phyloP scores from a whole-genome alignment of 1,139 yeast species.

The Pichia sp. region DNA sequence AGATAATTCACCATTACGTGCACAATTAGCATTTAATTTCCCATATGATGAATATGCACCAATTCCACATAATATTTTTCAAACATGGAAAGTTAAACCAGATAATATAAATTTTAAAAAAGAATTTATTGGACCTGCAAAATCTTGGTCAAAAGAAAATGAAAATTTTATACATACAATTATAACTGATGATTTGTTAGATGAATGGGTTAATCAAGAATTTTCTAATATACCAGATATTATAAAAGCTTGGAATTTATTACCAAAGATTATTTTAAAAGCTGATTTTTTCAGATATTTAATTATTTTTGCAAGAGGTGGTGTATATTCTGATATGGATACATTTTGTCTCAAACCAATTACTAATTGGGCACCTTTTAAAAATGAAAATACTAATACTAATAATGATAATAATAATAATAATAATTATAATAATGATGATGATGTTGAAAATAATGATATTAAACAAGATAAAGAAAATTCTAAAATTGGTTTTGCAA shows the following conservation, averaged over 20 bases:
- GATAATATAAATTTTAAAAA: constrained; percentile 49
- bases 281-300: constrained; percentile 73
- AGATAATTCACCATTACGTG: constrained; percentile 38
- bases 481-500: constrained; percentile 45
- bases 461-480: too few relatives aligned
- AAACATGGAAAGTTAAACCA: constrained; percentile 81
- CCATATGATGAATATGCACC: constrained; percentile 56
- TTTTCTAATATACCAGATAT: constrained; percentile 59
- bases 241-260: constrained; percentile 49
- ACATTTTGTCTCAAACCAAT: constrained; percentile 49
- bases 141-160: constrained; percentile 51
- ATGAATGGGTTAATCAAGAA: constrained; percentile 35
- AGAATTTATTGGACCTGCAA: constrained; percentile 36
- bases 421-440: too few relatives aligned
- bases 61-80: constrained; percentile 67
- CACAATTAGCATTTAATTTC: constrained; percentile 56
- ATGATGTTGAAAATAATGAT: too few relatives aligned
- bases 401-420: background rate
- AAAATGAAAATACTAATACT: constrained; percentile 6
- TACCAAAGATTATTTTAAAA: constrained; percentile 62
- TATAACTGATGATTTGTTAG: constrained; percentile 42
- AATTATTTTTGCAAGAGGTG: constrained; percentile 68
- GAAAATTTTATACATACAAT: constrained; percentile 56
- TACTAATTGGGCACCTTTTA: constrained; percentile 36
- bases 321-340: constrained; percentile 71